phyloP scores from a whole-genome alignment of 2,329 filamentous ascomycete species.

The Cladophialophora immunda region DNA sequence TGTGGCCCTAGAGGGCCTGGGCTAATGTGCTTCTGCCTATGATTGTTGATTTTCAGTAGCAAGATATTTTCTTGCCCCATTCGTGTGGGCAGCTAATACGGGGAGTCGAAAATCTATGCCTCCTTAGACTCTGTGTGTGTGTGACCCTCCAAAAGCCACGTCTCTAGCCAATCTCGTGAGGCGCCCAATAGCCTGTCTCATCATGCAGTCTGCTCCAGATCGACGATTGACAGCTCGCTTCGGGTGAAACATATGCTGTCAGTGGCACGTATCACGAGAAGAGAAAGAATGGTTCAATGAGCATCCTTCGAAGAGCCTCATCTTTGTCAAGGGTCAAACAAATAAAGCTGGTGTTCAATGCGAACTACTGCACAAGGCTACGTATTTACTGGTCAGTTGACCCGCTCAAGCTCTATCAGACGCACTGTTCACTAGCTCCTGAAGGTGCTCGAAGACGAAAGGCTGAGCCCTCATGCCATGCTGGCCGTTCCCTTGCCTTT shows the following conservation, averaged over 20 bases:
- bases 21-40: too few species aligned
- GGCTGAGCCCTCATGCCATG: background rate
- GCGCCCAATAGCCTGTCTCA: background rate
- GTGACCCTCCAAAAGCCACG: too few species aligned
- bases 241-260: background rate
- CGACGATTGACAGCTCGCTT: constrained; percentile 1
- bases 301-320: background rate
- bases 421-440: background rate
- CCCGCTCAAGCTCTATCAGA: background rate
- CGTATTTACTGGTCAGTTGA: background rate
- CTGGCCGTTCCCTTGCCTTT: background rate
- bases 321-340: background rate
- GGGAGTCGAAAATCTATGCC: background rate
- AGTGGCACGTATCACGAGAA: background rate
- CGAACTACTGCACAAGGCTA: constrained; percentile 1
- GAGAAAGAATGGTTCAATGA: background rate
- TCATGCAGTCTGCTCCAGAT: background rate
- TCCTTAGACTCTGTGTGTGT: background rate
- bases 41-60: too few species aligned
- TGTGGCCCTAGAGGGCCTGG: background rate
- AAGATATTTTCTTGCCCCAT: background rate
- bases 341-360: background rate
- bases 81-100: background rate
- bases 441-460: background rate
- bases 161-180: background rate